Base-by-base conservation (phyloP, 2,329 filamentous ascomycete genomes). In the Zasmidium citrigriseum region DNA sequence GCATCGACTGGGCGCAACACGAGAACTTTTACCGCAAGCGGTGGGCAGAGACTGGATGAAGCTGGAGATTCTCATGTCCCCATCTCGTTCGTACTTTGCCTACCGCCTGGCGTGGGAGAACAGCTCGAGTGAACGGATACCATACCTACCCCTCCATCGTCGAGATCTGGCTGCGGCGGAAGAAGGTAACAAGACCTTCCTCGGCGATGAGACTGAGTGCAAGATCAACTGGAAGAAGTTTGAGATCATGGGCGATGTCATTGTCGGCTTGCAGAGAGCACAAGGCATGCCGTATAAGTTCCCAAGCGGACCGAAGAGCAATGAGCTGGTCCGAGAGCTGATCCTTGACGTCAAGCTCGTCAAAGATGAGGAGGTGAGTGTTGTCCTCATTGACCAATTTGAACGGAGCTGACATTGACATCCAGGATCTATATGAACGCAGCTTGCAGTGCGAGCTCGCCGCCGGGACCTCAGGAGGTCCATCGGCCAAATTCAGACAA, bases 51-150 rank as follows among this genome's bases (percentile, higher is more conserved):
- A 92, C 61, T 98, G 96, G 72, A 89, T 93, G 72, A 86, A 92
- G 61, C 81, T 98, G 24, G 90, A 92, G 50, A 89, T 97, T 62
- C 82, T 99, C 58, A 98, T 99, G 95, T 87, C 91, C 29, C 91
- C 91, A 3, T 89, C 93, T 67, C 95, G 95, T 76, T 93, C 90
- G 63, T 90, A 97, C 73, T 96, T 93, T 64, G 91, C 93, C 9
- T 99, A 99, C 75, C 89, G 95, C n/a, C 79, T 98, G 25, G 95
- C 95, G 0, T 98, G 95, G 93, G 93, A 97, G 67, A 99, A 98
- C 72, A 96, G 91, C 18, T 89, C 91, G 1, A 80, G 90, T 11
- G 91, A 96, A 64, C 85, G 93, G 25, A 98, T 99, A 47, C 95
- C 95, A 0, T 98, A 96, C 73, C 87, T 98, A 52, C 93, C 95